A percentile compares a stretch with the other conserved stretches of the same genome.
These are phyloP conservation scores for Lachancea nothofagi DNA, from an alignment of 805 yeast species.

Conservation along the genomic window DNA sequence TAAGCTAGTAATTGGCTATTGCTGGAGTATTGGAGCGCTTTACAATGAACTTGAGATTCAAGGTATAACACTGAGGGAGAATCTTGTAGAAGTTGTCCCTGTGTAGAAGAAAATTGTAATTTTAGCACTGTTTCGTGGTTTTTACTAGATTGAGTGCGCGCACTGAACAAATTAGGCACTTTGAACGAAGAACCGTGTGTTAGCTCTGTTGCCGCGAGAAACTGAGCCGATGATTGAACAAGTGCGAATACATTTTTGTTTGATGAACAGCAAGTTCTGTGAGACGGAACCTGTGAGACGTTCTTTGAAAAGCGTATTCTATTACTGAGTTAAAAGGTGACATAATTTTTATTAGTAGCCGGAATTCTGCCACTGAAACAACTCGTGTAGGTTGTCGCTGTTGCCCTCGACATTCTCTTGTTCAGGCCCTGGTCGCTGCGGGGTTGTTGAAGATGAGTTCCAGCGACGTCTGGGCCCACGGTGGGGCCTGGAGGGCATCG, in stretches of 20 bases:
- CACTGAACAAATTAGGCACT: not conserved
- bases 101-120: conserved; percentile 5
- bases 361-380: conserved; percentile 21
- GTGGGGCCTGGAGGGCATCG: conserved; percentile 7
- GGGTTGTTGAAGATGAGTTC: conserved; percentile 5
- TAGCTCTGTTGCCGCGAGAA: too few species aligned
- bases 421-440: not conserved
- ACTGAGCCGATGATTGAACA: too few species aligned
- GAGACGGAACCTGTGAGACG: not conserved
- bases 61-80: too few species aligned
- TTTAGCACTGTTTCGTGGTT: not conserved
- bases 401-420: not conserved
- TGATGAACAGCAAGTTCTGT: too few species aligned
- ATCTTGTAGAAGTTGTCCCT: conserved; percentile 1
- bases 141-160: conserved; percentile 4
- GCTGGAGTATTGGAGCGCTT: too few species aligned
- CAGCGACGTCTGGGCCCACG: conserved; percentile 14
- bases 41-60: too few species aligned
- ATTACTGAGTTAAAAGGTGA: too few species aligned
- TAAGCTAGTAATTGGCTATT: too few species aligned
- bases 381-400: conserved; percentile 12
- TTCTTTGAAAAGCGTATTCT: not conserved
- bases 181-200: too few species aligned
- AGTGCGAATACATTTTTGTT: too few species aligned
- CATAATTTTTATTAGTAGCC: conserved; percentile 7